Percentiles rank a stretch among this genome's conserved stretches.
Evolutionary conservation across 2,329 filamentous ascomycete genomes (phyloP).

Genomic region (Colletotrichum camelliae): DNA sequence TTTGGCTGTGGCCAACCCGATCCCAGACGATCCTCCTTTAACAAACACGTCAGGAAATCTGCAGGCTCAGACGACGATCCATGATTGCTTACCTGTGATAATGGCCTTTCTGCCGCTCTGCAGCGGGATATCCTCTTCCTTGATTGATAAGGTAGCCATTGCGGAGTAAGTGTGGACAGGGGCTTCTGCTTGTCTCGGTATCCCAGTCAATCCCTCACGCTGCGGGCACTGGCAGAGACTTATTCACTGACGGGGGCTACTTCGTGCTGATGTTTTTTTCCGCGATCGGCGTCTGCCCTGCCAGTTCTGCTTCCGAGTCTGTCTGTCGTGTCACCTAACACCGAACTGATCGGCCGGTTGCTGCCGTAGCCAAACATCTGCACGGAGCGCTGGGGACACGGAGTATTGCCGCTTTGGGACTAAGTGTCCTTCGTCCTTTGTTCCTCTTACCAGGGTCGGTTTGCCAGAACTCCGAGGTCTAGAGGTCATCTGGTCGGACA

Average conservation of each 20-base stretch:
- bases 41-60: background rate
- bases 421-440: background rate
- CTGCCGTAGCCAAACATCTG: background rate
- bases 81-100: background rate
- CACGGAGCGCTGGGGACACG: background rate
- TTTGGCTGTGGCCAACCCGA: background rate
- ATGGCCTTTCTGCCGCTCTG: background rate
- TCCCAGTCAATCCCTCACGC: background rate
- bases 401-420: background rate
- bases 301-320: background rate
- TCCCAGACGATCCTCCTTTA: background rate
- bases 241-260: background rate
- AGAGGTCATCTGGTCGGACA: background rate
- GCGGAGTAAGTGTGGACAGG: background rate
- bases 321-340: background rate
- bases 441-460: background rate
- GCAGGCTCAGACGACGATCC: background rate
- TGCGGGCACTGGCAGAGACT: background rate
- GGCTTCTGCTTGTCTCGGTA: background rate
- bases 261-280: background rate
- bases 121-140: background rate
- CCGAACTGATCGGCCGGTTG: background rate
- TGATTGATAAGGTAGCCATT: background rate
- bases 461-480: background rate
- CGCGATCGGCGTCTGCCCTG: background rate